A percentile compares a stretch with the other conserved stretches of the same genome.
These are phyloP conservation scores for Myriangium duriaei DNA, from an alignment of 2,329 filamentous ascomycete species.

Conservation along the genomic window DNA sequence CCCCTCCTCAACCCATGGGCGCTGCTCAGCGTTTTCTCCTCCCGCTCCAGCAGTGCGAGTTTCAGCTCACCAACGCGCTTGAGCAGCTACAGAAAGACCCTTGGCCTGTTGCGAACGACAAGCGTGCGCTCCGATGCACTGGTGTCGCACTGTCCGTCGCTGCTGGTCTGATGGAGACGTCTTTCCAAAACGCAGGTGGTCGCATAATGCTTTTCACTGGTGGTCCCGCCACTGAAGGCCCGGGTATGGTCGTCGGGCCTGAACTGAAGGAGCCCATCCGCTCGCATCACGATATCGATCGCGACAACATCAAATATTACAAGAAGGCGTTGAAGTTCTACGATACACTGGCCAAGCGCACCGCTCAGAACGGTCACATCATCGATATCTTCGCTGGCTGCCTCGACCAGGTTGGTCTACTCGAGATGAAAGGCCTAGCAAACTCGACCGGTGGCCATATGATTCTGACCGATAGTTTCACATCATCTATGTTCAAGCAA, in stretches of 20 bases:
- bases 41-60: conserved; percentile 90
- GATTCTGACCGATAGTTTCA: conserved; percentile 96
- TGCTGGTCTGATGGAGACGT: conserved; percentile 80
- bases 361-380: conserved; percentile 91
- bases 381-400: conserved; percentile 97
- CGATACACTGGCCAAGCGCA: conserved; percentile 82
- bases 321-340: conserved; percentile 99
- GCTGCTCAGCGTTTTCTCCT: conserved; percentile 83
- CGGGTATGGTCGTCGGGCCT: conserved; percentile 90
- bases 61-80: conserved; percentile 89
- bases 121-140: conserved; percentile 79
- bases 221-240: conserved; percentile 87
- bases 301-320: conserved; percentile 98
- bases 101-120: conserved; percentile 92
- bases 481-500: conserved; percentile 98
- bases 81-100: conserved; percentile 94
- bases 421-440: conserved; percentile 95
- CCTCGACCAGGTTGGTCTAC: conserved; percentile 86
- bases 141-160: conserved; percentile 95
- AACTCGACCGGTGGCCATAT: conserved; percentile 97
- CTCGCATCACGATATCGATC: conserved; percentile 96
- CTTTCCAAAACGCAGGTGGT: conserved; percentile 88
- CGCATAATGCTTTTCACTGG: conserved; percentile 97
- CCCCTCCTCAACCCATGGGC: conserved; percentile 54
- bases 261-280: conserved; percentile 93